Conservation (phyloP, 768 basidiomycete genomes). For the Pleurotus cornucopiae region DNA sequence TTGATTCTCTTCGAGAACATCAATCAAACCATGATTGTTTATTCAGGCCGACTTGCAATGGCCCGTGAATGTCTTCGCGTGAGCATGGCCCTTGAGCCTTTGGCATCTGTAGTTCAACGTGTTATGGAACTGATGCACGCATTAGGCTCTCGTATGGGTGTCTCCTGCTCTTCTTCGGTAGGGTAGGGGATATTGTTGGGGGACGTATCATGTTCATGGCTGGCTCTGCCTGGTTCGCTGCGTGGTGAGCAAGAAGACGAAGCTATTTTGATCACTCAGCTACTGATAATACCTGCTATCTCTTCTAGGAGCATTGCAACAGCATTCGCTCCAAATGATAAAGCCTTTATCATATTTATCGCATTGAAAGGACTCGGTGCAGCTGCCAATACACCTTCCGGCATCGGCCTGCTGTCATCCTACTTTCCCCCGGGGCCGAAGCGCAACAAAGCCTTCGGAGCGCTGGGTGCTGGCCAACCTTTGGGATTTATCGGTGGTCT, state of each 20-base stretch:
- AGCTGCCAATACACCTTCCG: slow-evolving; percentile 29
- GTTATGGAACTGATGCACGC: too few species aligned
- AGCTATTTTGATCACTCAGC: too few species aligned
- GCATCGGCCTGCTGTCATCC: slow-evolving; percentile 20
- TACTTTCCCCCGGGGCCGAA: slow-evolving; percentile 24
- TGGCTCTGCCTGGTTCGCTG: slow-evolving; percentile 26
- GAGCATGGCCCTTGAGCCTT: background rate
- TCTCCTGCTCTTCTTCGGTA: slow-evolving; percentile 19
- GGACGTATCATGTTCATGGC: slow-evolving; percentile 22
- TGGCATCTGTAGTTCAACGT: too few species aligned
- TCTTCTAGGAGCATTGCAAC: slow-evolving; percentile 22
- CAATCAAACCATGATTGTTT: background rate
- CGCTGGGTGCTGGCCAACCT: slow-evolving; percentile 28
- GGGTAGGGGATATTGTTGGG: slow-evolving; percentile 20
- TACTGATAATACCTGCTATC: background rate
- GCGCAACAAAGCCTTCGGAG: slow-evolving; percentile 27
- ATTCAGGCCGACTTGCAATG: slow-evolving; percentile 16
- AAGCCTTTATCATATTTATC: slow-evolving; percentile 25
- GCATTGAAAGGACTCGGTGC: slow-evolving; percentile 27
- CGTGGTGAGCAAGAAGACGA: slow-evolving; percentile 17
- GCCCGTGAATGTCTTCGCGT: slow-evolving; percentile 22
- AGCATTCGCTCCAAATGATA: slow-evolving; percentile 22
- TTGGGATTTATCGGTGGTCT: slow-evolving; percentile 29
- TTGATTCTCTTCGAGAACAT: background rate
- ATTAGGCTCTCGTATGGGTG: slow-evolving; percentile 20